Conservation (phyloP, 2,329 filamentous ascomycete species). For the Penicillium verrucosum region DNA sequence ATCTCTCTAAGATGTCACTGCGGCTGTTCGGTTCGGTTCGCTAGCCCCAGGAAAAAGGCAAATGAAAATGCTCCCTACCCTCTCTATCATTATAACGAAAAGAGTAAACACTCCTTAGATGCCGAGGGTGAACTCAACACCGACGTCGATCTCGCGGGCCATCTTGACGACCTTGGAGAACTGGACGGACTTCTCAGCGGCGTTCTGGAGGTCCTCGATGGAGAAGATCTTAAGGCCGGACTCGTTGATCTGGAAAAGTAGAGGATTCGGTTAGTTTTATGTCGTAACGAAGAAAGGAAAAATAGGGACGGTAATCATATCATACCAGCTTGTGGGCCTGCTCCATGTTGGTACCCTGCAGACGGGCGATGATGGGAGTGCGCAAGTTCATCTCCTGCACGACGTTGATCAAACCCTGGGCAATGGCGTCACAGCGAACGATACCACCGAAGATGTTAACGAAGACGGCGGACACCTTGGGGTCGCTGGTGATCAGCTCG, state of each 20-base stretch:
- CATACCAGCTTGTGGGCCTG: slow-evolving; percentile 69
- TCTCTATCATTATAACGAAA: slow-evolving; percentile 7
- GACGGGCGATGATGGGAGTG: slow-evolving; percentile 92
- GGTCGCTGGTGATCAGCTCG: slow-evolving; percentile 96
- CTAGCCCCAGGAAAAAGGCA: slow-evolving; percentile 7
- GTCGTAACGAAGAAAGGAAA: background rate
- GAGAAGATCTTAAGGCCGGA: slow-evolving; percentile 99
- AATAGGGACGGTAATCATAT: slow-evolving; percentile 42
- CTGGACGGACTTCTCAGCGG: slow-evolving; percentile 96
- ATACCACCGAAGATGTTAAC: slow-evolving; percentile 99
- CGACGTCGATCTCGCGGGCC: slow-evolving; percentile 95
- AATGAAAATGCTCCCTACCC: slow-evolving; percentile 10
- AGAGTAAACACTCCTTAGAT: slow-evolving; percentile 59
- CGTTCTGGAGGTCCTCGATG: slow-evolving; percentile 95
- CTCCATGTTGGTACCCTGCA: slow-evolving; percentile 99
- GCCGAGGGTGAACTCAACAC: slow-evolving; percentile 90
- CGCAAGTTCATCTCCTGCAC: slow-evolving; percentile 92
- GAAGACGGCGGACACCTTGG: slow-evolving; percentile 97
- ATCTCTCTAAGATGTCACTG: slow-evolving; percentile 17
- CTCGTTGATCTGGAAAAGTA: slow-evolving; percentile 68
- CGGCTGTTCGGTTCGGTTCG: slow-evolving; percentile 6
- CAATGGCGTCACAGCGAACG: slow-evolving; percentile 95
- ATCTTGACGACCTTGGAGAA: slow-evolving; percentile 99
- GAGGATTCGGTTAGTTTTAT: slow-evolving; percentile 24
- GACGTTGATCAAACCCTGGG: slow-evolving; percentile 91